These are phyloP conservation scores for Debaryomyces castellii DNA, from an alignment of 805 yeast species.

Conservation along the genomic window DNA sequence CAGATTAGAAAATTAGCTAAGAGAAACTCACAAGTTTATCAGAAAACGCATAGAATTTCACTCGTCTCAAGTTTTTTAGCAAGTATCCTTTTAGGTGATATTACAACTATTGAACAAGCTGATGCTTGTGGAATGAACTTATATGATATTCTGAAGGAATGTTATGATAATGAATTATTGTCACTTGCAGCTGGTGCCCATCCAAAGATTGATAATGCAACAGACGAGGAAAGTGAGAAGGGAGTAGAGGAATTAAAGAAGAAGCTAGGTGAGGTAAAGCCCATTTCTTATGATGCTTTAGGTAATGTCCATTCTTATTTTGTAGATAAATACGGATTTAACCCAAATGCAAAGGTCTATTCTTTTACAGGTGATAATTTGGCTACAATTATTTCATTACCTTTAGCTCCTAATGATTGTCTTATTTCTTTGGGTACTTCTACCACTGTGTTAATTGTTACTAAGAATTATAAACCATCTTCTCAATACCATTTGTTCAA, in stretches of 20 bases:
- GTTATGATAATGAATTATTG: constrained; percentile 58
- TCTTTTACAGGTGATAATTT: constrained; percentile 90
- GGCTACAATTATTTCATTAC: constrained; percentile 83
- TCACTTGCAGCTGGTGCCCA: constrained; percentile 54
- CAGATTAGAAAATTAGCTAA: constrained; percentile 76
- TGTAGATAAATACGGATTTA: constrained; percentile 62
- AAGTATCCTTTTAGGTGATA: constrained; percentile 62
- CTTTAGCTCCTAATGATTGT: constrained; percentile 72
- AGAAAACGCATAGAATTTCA: constrained; percentile 59
- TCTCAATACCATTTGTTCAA: constrained; percentile 81
- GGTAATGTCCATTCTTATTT: constrained; percentile 63
- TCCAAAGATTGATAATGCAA: constrained; percentile 37
- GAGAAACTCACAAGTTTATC: constrained; percentile 52
- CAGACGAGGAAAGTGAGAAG: constrained; percentile 12
- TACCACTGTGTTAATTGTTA: constrained; percentile 82
- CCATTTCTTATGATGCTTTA: constrained; percentile 47
- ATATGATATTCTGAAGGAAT: constrained; percentile 62
- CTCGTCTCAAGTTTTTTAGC: constrained; percentile 79
- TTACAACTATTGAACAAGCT: constrained; percentile 69
- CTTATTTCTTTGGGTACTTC: constrained; percentile 85
- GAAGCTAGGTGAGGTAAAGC: constrained; percentile 56
- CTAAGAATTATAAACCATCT: constrained; percentile 75
- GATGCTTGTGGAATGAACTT: constrained; percentile 95
- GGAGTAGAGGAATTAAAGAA: constrained; percentile 42
- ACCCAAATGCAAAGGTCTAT: constrained; percentile 54